phyloP scores from a whole-genome alignment of 176 grass and related monocot genomes.

The Cocos nucifera region DNA sequence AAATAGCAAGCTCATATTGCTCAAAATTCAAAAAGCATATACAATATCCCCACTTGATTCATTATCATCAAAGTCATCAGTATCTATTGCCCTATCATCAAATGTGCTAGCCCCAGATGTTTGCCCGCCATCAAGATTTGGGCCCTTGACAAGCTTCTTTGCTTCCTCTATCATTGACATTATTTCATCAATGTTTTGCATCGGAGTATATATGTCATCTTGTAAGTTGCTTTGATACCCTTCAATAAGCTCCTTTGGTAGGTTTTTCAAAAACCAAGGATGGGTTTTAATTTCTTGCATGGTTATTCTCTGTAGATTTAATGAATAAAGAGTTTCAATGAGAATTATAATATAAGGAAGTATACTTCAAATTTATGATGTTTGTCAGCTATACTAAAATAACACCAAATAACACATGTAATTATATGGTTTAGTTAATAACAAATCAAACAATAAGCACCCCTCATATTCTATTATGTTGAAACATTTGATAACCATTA shows the following conservation, averaged over 20 bases:
- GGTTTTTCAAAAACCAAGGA: constrained; percentile 93
- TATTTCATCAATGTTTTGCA: constrained; percentile 62
- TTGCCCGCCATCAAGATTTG: constrained; percentile 26
- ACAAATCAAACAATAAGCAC: too few relatives aligned
- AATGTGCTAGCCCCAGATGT: constrained; percentile 62
- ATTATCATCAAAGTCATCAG: constrained; percentile 46
- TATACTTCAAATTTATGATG: too few relatives aligned
- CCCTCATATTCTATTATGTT: too few relatives aligned
- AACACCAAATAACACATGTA: too few relatives aligned
- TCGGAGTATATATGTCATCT: constrained; percentile 17
- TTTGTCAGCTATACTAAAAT: too few relatives aligned
- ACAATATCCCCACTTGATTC: constrained; percentile 82
- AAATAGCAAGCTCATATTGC: too few relatives aligned
- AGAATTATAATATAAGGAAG: too few relatives aligned
- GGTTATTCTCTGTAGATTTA: constrained; percentile 56
- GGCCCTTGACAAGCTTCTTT: constrained; percentile 21
- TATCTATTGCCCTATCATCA: constrained; percentile 46
- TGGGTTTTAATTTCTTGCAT: constrained; percentile 95
- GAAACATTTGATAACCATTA: constrained; percentile 5
- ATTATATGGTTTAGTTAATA: too few relatives aligned
- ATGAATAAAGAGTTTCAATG: not conserved
- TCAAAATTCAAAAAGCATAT: constrained; percentile 30
- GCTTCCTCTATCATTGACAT: constrained; percentile 75
- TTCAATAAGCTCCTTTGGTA: constrained; percentile 81
- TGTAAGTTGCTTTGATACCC: constrained; percentile 53